Evolutionary conservation across 2,329 filamentous ascomycete genomes (phyloP), one percentile per base, ranked within the genome.

Genomic region (Clonostachys rhizophaga): DNA sequence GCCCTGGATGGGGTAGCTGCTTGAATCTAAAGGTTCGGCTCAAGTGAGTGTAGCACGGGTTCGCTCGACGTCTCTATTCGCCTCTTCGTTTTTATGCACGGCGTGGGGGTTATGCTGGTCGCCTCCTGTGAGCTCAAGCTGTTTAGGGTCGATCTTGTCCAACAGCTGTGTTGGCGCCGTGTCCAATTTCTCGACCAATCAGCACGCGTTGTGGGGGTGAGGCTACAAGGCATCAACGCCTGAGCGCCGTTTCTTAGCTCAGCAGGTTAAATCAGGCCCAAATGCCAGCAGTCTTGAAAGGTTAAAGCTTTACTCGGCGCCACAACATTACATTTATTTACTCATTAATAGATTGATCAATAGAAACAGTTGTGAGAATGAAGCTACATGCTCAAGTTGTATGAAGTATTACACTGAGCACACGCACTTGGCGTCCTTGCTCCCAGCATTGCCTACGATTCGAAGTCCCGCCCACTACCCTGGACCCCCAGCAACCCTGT

Each of bases 161-260:
- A 24, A 33, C 39, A 33, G 39, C 45, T 33, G 34, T 40, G 18
- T 36, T 34, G 30, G 36, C 45, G 33, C 40, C 20, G 13, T 34
- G 13, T 17, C 33, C 16, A 24, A 49, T 45, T 48, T 55, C 50
- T 56, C 47, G 44, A 14, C 59, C 59, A 62, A 62, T 62, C 57
- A 62, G 34, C 6, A 20, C 45, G 52, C 18, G 17, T 44, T 40
- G 24, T 34, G 14, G 14, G 24, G 42, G 47, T 64, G 57, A 69
- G 66, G 65, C 65, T 58, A 55, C 57, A 62, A 67, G 66, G 64
- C 66, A 68, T 55, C 61, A 62, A 67, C 37, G 24, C 24, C 24
- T 30, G 24, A 30, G 24, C 24, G 24, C 24, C 24, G 24, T 30
- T 30, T 30, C 24, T 30, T 30, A 30, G 24, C 24, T 30, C 24